These are phyloP conservation scores for Dalbergia cochinchinensis DNA, from an alignment of 306 rosid genomes.

Conservation along the genomic window DNA sequence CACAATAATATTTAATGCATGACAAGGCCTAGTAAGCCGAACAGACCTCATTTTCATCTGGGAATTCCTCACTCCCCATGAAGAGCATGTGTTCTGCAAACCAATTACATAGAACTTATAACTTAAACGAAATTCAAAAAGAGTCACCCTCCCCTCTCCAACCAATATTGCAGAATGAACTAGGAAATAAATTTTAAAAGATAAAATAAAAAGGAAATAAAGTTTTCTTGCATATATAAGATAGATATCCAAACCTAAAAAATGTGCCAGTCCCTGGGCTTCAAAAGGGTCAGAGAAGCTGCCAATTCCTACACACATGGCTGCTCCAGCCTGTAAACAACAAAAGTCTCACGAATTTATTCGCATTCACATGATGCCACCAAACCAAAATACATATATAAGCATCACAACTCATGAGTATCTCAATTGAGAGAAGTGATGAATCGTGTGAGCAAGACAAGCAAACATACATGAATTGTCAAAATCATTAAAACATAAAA, in stretches of 20 bases:
- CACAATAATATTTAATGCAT: not conserved
- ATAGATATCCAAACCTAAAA: conserved; percentile 68
- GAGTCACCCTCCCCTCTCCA: not conserved
- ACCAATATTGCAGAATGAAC: not conserved
- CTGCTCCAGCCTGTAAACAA: conserved; percentile 88
- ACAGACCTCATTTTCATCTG: conserved; percentile 97
- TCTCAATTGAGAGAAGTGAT: not conserved
- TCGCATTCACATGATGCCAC: not conserved
- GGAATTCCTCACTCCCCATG: conserved; percentile 95
- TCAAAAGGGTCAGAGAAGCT: conserved; percentile 91
- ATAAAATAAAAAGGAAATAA: not conserved
- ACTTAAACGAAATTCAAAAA: not conserved
- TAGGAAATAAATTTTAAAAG: not conserved
- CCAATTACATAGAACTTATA: conserved; percentile 24
- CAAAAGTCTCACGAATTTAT: not conserved
- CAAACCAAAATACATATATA: conserved; percentile 32
- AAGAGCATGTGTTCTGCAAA: conserved; percentile 98
- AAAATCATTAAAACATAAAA: too few species aligned
- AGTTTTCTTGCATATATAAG: not conserved
- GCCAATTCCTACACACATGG: conserved; percentile 96
- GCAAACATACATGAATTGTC: too few species aligned
- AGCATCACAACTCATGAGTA: not conserved
- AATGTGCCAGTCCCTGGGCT: conserved; percentile 97
- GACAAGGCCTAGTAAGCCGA: conserved; percentile 34
- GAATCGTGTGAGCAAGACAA: not conserved